Evolutionary conservation across 371 early-diverging fungal species (phyloP).

Genomic region (Mortierella polycephala): DNA sequence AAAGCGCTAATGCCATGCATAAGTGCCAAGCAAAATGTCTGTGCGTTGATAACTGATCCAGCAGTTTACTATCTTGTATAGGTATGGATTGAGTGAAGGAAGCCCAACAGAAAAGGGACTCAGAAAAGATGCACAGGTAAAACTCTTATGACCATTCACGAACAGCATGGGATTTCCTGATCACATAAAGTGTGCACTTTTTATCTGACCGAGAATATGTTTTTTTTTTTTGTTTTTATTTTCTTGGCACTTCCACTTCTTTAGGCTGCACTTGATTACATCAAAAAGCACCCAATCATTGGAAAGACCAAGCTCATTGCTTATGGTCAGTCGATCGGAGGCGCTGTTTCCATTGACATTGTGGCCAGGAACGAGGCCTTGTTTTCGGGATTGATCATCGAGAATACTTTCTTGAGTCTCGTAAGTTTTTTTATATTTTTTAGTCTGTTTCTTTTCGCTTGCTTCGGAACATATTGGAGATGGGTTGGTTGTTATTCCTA

Average conservation of each 20-base stretch:
- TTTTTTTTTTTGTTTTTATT: neutral
- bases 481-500: neutral
- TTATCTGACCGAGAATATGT: no score
- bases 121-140: constrained; percentile 87
- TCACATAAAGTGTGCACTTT: neutral
- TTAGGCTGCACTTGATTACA: constrained; percentile 85
- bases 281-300: constrained; percentile 76
- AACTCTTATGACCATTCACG: no score
- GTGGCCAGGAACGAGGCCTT: constrained; percentile 79
- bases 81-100: constrained; percentile 93
- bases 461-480: neutral
- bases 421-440: constrained; percentile 55
- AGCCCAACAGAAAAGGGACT: constrained; percentile 87
- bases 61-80: constrained; percentile 28
- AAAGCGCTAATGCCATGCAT: neutral
- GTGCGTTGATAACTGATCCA: no score
- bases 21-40: no score
- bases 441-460: neutral
- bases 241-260: neutral
- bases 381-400: constrained; percentile 88
- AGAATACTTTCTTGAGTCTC: constrained; percentile 95
- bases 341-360: constrained; percentile 95
- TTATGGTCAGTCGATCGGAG: constrained; percentile 97
- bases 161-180: neutral
- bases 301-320: constrained; percentile 82